A percentile compares a stretch with the other conserved stretches of the same genome.
These are phyloP conservation scores for Achaetomiella virescens DNA, from an alignment of 495 filamentous ascomycete species.

Conservation along the genomic window DNA sequence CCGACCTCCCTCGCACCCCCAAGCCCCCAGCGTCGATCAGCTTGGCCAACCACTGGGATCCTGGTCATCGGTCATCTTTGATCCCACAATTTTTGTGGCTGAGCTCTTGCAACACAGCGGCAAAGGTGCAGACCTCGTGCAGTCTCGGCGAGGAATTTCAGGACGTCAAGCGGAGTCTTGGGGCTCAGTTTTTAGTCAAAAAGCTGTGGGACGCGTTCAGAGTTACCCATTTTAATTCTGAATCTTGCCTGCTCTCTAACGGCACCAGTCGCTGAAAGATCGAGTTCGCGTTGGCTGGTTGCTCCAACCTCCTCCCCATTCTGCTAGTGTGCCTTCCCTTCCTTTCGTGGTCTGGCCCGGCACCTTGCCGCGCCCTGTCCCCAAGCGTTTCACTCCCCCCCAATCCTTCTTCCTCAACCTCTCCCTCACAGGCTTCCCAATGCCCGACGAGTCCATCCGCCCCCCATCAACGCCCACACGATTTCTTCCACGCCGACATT, in stretches of 20 bases:
- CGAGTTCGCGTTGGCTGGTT: background rate
- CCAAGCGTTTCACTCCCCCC: slow-evolving; percentile 2
- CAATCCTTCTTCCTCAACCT: background rate
- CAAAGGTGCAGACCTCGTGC: slow-evolving; percentile 4
- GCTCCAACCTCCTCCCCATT: background rate
- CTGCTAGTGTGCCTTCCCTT: slow-evolving; percentile 3
- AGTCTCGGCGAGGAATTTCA: background rate
- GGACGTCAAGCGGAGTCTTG: background rate
- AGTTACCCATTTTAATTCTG: background rate
- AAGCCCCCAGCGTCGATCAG: slow-evolving; percentile 6
- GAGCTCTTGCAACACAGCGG: slow-evolving; percentile 13
- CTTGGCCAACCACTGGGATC: slow-evolving; percentile 16
- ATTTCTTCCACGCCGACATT: slow-evolving; percentile 19
- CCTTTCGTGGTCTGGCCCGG: background rate
- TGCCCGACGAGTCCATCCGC: slow-evolving; percentile 29
- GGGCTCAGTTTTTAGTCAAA: background rate
- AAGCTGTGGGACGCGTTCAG: background rate
- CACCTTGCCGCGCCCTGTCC: background rate
- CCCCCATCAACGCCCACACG: slow-evolving; percentile 24
- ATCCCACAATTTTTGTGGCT: slow-evolving; percentile 17
- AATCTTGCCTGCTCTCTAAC: background rate
- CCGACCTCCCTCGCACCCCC: background rate
- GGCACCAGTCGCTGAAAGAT: background rate
- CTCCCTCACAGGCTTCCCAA: slow-evolving; percentile 14
- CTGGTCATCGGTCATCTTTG: slow-evolving; percentile 3